Conservation (phyloP, 495 filamentous ascomycete genomes). For the Xylaria flabelliformis region DNA sequence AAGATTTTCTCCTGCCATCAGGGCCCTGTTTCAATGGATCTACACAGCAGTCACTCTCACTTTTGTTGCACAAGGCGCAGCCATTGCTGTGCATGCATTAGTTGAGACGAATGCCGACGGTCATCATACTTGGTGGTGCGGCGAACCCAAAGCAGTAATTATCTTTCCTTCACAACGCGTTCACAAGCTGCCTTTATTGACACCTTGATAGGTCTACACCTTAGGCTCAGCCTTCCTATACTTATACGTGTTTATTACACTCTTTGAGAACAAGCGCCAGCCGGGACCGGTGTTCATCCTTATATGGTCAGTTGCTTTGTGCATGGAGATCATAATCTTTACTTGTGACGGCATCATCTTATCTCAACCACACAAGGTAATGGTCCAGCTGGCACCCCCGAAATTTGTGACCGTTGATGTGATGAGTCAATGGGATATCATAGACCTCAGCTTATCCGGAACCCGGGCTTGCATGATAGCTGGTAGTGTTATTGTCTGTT, state of each 20-base stretch:
- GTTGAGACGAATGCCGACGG: constrained; percentile 35
- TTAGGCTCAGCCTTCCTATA: constrained; percentile 68
- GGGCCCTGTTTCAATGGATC: constrained; percentile 75
- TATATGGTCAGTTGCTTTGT: constrained; percentile 72
- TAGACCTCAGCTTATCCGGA: constrained; percentile 55
- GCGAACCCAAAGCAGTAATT: constrained; percentile 82
- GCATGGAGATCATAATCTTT: constrained; percentile 73
- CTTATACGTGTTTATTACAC: constrained; percentile 71
- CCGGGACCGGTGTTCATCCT: constrained; percentile 75
- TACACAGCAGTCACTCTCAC: constrained; percentile 70
- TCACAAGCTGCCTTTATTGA: constrained; percentile 17
- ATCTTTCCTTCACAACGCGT: constrained; percentile 10
- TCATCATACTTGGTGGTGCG: constrained; percentile 86
- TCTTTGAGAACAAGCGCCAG: constrained; percentile 77
- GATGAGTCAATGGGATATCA: constrained; percentile 55
- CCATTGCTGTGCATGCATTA: constrained; percentile 80
- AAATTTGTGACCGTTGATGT: constrained; percentile 32
- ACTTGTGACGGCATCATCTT: constrained; percentile 67
- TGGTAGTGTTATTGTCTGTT: constrained; percentile 51
- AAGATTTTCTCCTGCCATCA: constrained; percentile 64
- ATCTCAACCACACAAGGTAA: constrained; percentile 61
- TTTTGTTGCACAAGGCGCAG: constrained; percentile 73
- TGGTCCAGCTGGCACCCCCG: constrained; percentile 30
- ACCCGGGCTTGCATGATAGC: constrained; percentile 48
- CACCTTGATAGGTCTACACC: constrained; percentile 71